These are phyloP conservation scores for Solanum rostratum DNA, from an alignment of 257 asterid species.

Conservation along the genomic window DNA sequence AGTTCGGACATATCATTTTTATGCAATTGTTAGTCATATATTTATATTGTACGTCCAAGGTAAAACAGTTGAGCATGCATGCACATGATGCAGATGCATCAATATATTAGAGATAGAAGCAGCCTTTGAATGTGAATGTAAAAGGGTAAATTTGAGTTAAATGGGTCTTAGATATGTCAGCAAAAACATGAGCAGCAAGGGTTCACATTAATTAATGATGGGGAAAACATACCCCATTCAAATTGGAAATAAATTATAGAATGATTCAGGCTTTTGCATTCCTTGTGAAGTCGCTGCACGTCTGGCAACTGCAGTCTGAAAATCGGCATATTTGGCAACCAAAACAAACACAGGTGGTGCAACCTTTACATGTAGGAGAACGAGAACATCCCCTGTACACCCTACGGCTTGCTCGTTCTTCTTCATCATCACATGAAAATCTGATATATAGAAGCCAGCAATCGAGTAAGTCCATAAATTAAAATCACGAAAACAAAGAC, in stretches of 20 bases:
- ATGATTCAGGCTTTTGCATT: slow-evolving; percentile 19
- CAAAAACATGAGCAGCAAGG: not conserved
- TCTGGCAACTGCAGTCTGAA: slow-evolving; percentile 43
- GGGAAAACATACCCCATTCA: not conserved
- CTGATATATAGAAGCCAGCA: slow-evolving; percentile 8
- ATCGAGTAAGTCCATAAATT: not conserved
- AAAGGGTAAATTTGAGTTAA: not conserved
- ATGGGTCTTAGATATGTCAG: not conserved
- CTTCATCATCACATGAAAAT: slow-evolving; percentile 37
- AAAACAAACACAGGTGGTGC: slow-evolving; percentile 49
- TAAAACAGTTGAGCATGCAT: not conserved
- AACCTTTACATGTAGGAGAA: slow-evolving; percentile 41
- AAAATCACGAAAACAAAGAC: not conserved
- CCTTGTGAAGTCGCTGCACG: slow-evolving; percentile 39
- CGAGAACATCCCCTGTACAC: slow-evolving; percentile 42
- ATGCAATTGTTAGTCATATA: not conserved
- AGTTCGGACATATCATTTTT: not conserved
- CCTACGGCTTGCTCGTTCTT: slow-evolving; percentile 46
- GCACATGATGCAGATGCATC: not conserved
- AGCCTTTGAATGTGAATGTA: not conserved
- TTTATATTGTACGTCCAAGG: not conserved
- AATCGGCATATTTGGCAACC: slow-evolving; percentile 45
- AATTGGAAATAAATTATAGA: not conserved
- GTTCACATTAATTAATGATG: not conserved
- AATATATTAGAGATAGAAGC: not conserved